These are phyloP conservation scores for Fusarium clavum DNA, from an alignment of 2,329 filamentous ascomycete genomes.

Conservation along the genomic window DNA sequence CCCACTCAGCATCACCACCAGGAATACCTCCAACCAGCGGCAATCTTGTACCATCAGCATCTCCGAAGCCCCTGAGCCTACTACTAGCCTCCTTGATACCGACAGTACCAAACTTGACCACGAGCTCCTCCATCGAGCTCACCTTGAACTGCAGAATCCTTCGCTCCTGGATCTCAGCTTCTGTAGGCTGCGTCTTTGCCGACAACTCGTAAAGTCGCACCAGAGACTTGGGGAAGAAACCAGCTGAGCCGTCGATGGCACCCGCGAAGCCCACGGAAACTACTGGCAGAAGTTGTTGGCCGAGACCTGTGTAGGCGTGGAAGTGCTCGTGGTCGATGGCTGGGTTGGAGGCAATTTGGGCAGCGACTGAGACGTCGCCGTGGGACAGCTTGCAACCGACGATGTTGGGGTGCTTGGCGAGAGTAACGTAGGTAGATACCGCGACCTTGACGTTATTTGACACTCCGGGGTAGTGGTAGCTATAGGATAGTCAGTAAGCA, in stretches of 20 bases:
- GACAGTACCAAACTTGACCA: conserved; percentile 69
- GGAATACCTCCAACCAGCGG: conserved; percentile 69
- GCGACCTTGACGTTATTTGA: conserved; percentile 72
- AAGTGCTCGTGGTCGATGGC: conserved; percentile 69
- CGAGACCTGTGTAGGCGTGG: conserved; percentile 72
- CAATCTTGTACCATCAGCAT: conserved; percentile 68
- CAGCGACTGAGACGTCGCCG: conserved; percentile 72
- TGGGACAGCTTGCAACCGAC: conserved; percentile 78
- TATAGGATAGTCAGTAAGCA: conserved; percentile 40
- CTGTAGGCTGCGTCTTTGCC: conserved; percentile 45
- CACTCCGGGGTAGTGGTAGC: conserved; percentile 74
- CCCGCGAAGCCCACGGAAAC: conserved; percentile 69
- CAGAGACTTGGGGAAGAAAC: conserved; percentile 72
- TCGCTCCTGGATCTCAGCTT: conserved; percentile 61
- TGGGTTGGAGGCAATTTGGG: conserved; percentile 69
- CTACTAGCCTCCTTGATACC: conserved; percentile 74
- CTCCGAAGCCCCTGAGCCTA: conserved; percentile 69
- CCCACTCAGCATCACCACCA: conserved; percentile 68
- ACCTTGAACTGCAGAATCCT: conserved; percentile 70
- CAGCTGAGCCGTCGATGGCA: conserved; percentile 71
- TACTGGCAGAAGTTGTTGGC: conserved; percentile 72
- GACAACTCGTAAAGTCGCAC: conserved; percentile 66
- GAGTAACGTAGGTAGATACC: conserved; percentile 66
- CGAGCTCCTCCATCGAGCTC: conserved; percentile 70
- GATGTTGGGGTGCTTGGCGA: conserved; percentile 73